Evolutionary conservation across 129 eudicot species (phyloP).

Genomic region (Cynara cardunculus): DNA sequence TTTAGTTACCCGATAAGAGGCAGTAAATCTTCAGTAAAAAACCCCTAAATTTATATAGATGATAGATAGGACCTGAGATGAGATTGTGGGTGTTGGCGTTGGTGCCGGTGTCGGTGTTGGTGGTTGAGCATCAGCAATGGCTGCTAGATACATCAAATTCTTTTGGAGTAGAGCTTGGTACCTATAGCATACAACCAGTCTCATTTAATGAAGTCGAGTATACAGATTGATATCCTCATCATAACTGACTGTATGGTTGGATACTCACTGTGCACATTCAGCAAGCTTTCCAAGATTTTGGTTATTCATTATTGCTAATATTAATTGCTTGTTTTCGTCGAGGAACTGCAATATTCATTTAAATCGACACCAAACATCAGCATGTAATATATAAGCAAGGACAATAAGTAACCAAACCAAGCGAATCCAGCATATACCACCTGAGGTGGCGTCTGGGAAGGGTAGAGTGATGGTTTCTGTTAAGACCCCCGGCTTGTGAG

Average conservation of each 20-base stretch:
- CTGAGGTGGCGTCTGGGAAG: not conserved
- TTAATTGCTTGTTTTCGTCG: slow-evolving; percentile 88
- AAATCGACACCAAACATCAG: slow-evolving; percentile 11
- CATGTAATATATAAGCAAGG: not conserved
- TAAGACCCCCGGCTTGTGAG: not conserved
- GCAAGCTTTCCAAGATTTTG: slow-evolving; percentile 94
- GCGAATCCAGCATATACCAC: not conserved
- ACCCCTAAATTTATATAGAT: not conserved
- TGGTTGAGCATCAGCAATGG: slow-evolving; percentile 90
- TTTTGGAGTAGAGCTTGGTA: slow-evolving; percentile 88
- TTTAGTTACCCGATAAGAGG: too few relatives aligned
- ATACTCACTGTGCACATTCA: slow-evolving; percentile 94
- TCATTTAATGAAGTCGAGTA: not conserved
- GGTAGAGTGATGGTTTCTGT: not conserved
- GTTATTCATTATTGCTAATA: slow-evolving; percentile 81
- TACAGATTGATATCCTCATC: not conserved
- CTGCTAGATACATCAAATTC: slow-evolving; percentile 87
- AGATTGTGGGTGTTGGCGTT: slow-evolving; percentile 30
- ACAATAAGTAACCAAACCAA: not conserved
- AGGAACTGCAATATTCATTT: slow-evolving; percentile 56
- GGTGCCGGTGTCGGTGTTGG: slow-evolving; percentile 56
- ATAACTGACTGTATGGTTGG: not conserved
- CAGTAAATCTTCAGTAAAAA: not conserved
- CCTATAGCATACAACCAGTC: slow-evolving; percentile 35
- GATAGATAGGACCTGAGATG: slow-evolving; percentile 18